Evolutionary conservation across 441 rosid species (phyloP).

Genomic region (Dalechampia spathulata): DNA sequence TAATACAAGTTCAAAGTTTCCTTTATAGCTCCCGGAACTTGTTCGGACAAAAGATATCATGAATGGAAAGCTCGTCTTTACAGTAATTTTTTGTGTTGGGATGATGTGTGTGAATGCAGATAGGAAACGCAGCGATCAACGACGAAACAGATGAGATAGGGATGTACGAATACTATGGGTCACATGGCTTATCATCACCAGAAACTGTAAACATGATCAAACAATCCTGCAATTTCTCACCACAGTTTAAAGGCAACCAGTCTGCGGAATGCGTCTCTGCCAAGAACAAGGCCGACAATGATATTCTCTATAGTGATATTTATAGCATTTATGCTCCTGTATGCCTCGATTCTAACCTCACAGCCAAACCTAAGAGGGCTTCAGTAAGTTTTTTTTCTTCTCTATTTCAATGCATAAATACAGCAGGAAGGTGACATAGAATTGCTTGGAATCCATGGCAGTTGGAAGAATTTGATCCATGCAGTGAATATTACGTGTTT

Average conservation of each 20-base stretch:
- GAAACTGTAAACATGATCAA: constrained; percentile 24
- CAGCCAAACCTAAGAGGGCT: constrained; percentile 36
- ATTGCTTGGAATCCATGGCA: not conserved
- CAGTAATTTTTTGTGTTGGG: not conserved
- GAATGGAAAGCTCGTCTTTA: too few species aligned
- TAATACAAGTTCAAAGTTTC: too few species aligned
- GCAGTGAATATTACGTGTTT: constrained; percentile 47
- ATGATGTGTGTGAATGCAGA: constrained; percentile 28
- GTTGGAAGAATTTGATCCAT: constrained; percentile 49
- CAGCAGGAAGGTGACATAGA: not conserved
- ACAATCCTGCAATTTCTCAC: constrained; percentile 43
- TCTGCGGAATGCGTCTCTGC: constrained; percentile 34
- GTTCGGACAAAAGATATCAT: too few species aligned
- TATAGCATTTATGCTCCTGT: constrained; percentile 68
- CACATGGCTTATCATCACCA: constrained; percentile 58
- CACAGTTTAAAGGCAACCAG: constrained; percentile 17
- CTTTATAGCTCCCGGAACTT: too few species aligned
- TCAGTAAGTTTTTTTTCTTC: constrained; percentile 23
- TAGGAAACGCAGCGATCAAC: constrained; percentile 78
- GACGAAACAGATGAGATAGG: constrained; percentile 60
- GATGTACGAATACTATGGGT: constrained; percentile 52
- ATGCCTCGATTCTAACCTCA: constrained; percentile 37
- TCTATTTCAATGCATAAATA: not conserved
- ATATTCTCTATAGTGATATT: constrained; percentile 30
- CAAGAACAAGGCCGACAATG: constrained; percentile 10